These are phyloP conservation scores for Gossypium bickii DNA, from an alignment of 345 rosid species.

Conservation along the genomic window DNA sequence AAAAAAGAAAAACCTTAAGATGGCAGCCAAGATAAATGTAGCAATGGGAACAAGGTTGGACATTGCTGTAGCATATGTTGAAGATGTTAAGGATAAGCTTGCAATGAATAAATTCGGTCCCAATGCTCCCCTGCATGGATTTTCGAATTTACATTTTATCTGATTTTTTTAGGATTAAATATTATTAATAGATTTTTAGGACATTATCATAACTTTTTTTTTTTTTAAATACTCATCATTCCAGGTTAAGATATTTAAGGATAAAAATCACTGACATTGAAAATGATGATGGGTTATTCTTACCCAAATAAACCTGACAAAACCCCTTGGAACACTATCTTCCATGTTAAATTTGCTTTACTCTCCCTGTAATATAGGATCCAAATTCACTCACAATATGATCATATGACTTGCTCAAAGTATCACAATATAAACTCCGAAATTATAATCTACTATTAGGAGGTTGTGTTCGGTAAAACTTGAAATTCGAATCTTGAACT, in stretches of 20 bases:
- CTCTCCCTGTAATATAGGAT: neutral
- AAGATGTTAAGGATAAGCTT: slow-evolving; percentile 6
- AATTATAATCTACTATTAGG: neutral
- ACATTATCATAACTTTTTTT: too few species aligned
- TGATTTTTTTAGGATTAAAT: neutral
- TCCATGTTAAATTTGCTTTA: neutral
- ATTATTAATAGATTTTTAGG: neutral
- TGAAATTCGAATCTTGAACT: too few species aligned
- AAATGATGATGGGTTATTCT: neutral
- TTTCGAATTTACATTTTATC: neutral
- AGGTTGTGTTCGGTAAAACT: neutral
- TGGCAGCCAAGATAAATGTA: slow-evolving; percentile 2
- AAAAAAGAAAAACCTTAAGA: slow-evolving; percentile 1
- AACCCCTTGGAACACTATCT: neutral
- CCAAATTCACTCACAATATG: neutral
- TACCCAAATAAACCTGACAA: slow-evolving; percentile 2
- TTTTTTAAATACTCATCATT: too few species aligned
- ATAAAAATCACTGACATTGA: neutral
- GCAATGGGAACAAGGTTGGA: slow-evolving; percentile 3
- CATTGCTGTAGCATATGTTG: neutral
- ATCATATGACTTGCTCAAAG: neutral
- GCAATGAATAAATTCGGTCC: slow-evolving; percentile 7
- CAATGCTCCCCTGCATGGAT: neutral
- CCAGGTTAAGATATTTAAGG: too few species aligned
- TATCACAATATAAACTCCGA: neutral